Conservation (phyloP, 116 monocot genomes). For the Zostera marina region DNA sequence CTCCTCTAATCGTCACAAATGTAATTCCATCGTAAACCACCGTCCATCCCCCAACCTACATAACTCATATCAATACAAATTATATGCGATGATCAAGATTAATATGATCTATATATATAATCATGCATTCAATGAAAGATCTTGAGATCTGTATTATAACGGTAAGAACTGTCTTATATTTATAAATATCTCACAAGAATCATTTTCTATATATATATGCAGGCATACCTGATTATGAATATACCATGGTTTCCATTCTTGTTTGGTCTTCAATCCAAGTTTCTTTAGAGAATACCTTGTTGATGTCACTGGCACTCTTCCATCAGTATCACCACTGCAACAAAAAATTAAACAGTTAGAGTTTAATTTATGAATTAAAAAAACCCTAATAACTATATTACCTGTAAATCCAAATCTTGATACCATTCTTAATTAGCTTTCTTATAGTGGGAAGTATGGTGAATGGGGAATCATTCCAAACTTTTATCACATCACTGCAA, state of each 20-base stretch:
- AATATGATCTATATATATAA: neutral
- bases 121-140: neutral
- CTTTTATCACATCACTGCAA: conserved; percentile 14
- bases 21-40: conserved; percentile 31
- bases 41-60: conserved; percentile 39
- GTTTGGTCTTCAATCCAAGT: conserved; percentile 23
- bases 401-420: conserved; percentile 38
- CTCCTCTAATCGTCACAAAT: conserved; percentile 31
- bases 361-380: neutral
- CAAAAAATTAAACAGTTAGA: neutral
- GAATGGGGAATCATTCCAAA: conserved; percentile 12
- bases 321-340: conserved; percentile 47
- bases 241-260: conserved; percentile 45
- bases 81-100: neutral
- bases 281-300: conserved; percentile 40
- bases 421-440: conserved; percentile 23
- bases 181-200: too few species aligned
- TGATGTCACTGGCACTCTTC: conserved; percentile 45
- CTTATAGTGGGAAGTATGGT: conserved; percentile 20
- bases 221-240: conserved; percentile 22
- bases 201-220: neutral
- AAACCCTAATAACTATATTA: neutral
- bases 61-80: too few species aligned
- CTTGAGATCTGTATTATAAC: neutral
- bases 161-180: too few species aligned